Evolutionary conservation across 768 basidiomycete genomes (phyloP), one percentile per base, ranked within the genome.

Genomic region (Amanita rubescens): DNA sequence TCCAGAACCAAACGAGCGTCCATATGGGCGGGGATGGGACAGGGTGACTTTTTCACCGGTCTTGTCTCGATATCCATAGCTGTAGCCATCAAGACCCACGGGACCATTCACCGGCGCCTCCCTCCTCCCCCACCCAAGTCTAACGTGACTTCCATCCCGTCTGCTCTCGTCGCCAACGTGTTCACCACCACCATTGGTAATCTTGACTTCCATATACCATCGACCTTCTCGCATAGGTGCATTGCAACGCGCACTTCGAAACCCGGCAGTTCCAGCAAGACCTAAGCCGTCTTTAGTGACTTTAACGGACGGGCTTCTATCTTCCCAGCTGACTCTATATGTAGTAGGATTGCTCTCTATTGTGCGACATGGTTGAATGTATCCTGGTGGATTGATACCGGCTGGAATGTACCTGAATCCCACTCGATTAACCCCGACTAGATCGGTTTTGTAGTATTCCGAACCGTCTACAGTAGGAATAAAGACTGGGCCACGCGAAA

Each of bases 101-200:
- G 96, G 96, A 0, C 83, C 92, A 59, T 96, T 95, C 39, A 98
- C 73, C n/a, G 89, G 84, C 6, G 93, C 89, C 67, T 99, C 96
- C 53, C 96, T 76, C 35, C 96, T 74, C 2, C 82, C 95, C 84
- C 92, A 95, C 1, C 96, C 96, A 1, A 98, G 69, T 15, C 96
- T 75, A 33, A 98, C 86, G 69, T 97, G 86, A 49, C 89, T 80
- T 22, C 86, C 90, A 64, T 87, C 82, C 8, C 69, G 67, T 61
- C 72, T 68, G 44, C 74, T 70, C 57, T 72, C 71, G 2, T 81
- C 84, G 20, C 69, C 62, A 27, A 64, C 63, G 54, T 69, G 72
- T 51, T 83, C 85, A 1, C 85, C 88, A 2, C 87, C 87, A 0
- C 88, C 86, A 39, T 80, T 77, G 19, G 86, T 71, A 58, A 98